Base-by-base conservation (phyloP, 768 basidiomycete genomes). In the Trametes villosa region DNA sequence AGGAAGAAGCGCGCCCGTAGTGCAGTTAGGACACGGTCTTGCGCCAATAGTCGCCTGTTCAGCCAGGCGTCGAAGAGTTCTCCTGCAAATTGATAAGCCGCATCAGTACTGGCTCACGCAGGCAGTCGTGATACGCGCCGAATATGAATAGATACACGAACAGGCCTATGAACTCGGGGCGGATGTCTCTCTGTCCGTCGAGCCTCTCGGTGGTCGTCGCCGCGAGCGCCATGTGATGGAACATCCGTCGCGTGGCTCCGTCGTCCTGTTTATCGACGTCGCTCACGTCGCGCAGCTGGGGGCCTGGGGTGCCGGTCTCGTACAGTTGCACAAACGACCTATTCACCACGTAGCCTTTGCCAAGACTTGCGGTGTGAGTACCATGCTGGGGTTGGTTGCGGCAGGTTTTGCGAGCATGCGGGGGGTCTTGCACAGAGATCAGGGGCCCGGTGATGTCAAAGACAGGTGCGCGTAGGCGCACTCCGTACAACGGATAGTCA, bases 261-360 rank as follows among this genome's bases (percentile, higher is more conserved):
- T 74, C 72, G 53, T 74, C 71, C 45, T 74, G 71, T 40, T 74
- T 72, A 47, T 72, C 70, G 1, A 66, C 63, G 44, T 72, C 63
- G 4, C 68, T n/a, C 0, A 73, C 66, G 58, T 73, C 71, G 2
- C 59, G 49, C 3, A 51, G 47, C 13, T 68, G 52, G 3, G 67
- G 49, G 5, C 69, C 69, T 4, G 64, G 22, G n/a, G 12, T 24
- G 7, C 57, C 9, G 0, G 60, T 65, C 15, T 57, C 27, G 9
- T 65, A 60, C 12, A 73, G 60, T 17, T 52, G 46, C 26, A 73
- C 61, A 11, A 73, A 61, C 1, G 67, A 62, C 1, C 57, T 26
- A 40, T 72, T 70, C 4, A 71, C 68, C 1, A 73, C n/a, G 27
- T 54, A 36, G 0, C 67, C 69, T 1, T 22, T 22, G 8, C 72